Evolutionary conservation across 192 early-diverging fungal species (phyloP), one percentile per base, ranked within the genome.

Genomic region (Chytriomyces confervae): DNA sequence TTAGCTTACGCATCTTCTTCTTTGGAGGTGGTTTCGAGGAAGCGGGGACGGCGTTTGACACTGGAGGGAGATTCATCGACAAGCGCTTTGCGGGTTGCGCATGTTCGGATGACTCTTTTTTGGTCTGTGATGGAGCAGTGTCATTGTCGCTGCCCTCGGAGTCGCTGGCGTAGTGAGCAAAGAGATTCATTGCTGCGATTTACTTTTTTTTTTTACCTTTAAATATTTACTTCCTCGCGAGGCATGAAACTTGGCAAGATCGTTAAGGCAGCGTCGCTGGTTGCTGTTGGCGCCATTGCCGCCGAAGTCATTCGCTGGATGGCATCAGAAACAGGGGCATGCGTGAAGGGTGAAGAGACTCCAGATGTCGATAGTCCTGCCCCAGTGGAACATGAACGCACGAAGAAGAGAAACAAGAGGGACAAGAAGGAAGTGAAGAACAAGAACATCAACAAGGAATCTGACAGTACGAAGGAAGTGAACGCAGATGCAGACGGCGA

Each of bases 1-100:
- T 62, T n/a, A 61, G 61, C n/a, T 57, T 61, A 3, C 7, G 36
- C 61, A 62, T 74, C 20, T 20, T 8, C 49, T 66, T 64, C 57
- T 8, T 44, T 7, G 27, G 8, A 18, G 72, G 67, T 20, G 20
- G 53, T 13, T n/a, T 20, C 16, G 53, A 20, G 20, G 53, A 13
- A n/a, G 13, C 16, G 53, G 53, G 16, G 13, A 20, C 11, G 20
- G 53, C 16, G 53, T 13, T 20, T 57, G 13, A n/a, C 5, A 20
- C 16, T 20, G 53, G 16, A 57, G 53, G 53, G 16, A 57, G 53
- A 57, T 57, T 57, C 16, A 57, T 13, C 16, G 20, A 57, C 16
- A 20, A 57, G 53, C 16, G 53, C 53, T 57, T 57, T 57, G 53
- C 53, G 53, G 53, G 36, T 2, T 36, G 36, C 36, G 36, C 36